Conservation (phyloP, 805 yeast species). For the Pichia eremophila region DNA sequence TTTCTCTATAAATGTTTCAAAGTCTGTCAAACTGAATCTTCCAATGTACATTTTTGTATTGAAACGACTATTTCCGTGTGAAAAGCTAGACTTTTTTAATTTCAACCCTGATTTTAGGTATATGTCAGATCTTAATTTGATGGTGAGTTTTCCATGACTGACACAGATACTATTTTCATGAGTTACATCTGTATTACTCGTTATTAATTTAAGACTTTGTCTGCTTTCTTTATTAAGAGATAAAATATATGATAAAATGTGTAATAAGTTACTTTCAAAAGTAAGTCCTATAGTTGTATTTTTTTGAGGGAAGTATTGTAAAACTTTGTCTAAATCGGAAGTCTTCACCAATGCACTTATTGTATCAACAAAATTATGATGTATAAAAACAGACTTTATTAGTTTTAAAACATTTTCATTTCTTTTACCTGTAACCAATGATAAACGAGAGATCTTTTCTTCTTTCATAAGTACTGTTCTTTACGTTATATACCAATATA, state of each 20-base stretch:
- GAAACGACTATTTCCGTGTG: constrained; percentile 17
- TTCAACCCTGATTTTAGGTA: constrained; percentile 27
- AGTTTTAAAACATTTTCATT: not conserved
- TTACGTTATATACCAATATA: too few relatives aligned
- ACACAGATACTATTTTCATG: constrained; percentile 26
- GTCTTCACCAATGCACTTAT: not conserved
- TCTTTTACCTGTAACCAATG: not conserved
- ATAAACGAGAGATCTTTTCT: not conserved
- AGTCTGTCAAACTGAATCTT: constrained; percentile 13
- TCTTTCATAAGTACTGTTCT: not conserved
- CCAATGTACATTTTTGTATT: constrained; percentile 17
- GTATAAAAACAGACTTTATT: constrained; percentile 2
- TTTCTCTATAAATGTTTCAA: constrained; percentile 2
- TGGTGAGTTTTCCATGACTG: constrained; percentile 17
- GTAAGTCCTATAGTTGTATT: not conserved
- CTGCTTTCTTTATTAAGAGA: not conserved
- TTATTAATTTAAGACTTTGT: constrained; percentile 9
- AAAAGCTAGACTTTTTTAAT: constrained; percentile 21
- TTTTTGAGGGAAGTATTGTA: not conserved
- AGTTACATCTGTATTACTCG: constrained; percentile 16
- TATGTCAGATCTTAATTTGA: constrained; percentile 24
- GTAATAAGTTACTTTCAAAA: not conserved
- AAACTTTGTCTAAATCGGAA: not conserved
- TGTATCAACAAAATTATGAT: constrained; percentile 22
- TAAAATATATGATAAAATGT: not conserved